These are phyloP conservation scores for Podosphaera leucotricha DNA, from an alignment of 2,329 filamentous ascomycete species.

Conservation along the genomic window DNA sequence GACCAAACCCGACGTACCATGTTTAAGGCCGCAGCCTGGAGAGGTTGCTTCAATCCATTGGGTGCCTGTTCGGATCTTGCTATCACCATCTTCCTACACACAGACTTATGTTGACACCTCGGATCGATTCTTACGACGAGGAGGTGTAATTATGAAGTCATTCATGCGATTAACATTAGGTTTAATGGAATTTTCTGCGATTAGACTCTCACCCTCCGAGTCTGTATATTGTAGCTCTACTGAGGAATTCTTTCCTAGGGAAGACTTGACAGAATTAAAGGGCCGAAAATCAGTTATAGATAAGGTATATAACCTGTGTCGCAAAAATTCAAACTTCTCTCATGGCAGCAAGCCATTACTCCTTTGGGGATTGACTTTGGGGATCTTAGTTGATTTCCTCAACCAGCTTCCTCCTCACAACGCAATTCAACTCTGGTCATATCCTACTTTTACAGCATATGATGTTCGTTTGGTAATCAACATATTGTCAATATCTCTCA, in stretches of 20 bases:
- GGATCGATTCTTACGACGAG: constrained; percentile 32
- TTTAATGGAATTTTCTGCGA: constrained; percentile 43
- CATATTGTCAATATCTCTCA: constrained; percentile 33
- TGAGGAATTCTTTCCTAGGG: constrained; percentile 21
- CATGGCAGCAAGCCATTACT: constrained; percentile 24
- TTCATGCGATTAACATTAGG: constrained; percentile 33
- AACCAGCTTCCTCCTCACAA: constrained; percentile 39
- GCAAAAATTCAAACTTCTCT: constrained; percentile 14
- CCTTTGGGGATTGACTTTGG: constrained; percentile 45
- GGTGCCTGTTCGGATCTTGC: constrained; percentile 37
- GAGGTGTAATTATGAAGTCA: constrained; percentile 28
- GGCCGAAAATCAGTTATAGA: not conserved
- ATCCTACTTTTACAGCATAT: constrained; percentile 40
- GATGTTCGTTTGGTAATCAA: constrained; percentile 36
- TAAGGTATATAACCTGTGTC: constrained; percentile 11
- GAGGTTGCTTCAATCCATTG: constrained; percentile 47
- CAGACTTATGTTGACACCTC: constrained; percentile 40
- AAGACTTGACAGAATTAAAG: not conserved
- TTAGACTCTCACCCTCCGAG: constrained; percentile 36
- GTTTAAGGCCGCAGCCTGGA: constrained; percentile 37
- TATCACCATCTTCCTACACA: constrained; percentile 35
- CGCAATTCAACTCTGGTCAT: constrained; percentile 38
- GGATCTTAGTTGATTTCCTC: constrained; percentile 42
- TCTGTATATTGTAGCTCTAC: constrained; percentile 31
- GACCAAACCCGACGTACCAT: constrained; percentile 29